A percentile compares a stretch with the other conserved stretches of the same genome.
These are phyloP conservation scores for Neospora caninum DNA, from an alignment of 169 alveolate genomes.

Conservation along the genomic window DNA sequence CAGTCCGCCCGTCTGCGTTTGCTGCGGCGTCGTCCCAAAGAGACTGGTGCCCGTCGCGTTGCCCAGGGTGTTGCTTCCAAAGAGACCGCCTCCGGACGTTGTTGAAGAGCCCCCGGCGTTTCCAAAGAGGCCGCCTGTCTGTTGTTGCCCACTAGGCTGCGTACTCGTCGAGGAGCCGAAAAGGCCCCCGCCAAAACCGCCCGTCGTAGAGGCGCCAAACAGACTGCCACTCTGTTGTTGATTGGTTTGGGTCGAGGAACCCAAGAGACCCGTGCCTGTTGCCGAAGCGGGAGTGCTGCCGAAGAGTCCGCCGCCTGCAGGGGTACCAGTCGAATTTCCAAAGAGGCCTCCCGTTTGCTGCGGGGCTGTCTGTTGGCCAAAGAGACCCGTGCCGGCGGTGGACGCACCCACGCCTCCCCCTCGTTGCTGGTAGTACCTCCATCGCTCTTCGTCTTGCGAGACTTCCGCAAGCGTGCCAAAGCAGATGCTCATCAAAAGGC, in stretches of 20 bases:
- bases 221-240: not conserved
- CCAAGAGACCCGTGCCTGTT: not conserved
- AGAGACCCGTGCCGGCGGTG: not conserved
- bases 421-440: constrained; percentile 56
- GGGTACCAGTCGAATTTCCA: not conserved
- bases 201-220: constrained; percentile 1
- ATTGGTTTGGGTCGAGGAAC: not conserved
- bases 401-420: not conserved
- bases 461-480: constrained; percentile 25
- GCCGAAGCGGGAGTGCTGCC: not conserved
- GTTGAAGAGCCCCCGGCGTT: not conserved
- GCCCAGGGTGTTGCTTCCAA: not conserved
- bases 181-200: constrained; percentile 11
- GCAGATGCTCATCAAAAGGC: constrained; percentile 52
- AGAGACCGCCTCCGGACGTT: not conserved
- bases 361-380: constrained; percentile 24
- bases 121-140: constrained; percentile 61
- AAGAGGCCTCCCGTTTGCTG: constrained; percentile 35
- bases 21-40: constrained; percentile 43
- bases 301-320: not conserved
- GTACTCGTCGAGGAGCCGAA: not conserved
- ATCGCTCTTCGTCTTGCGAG: constrained; percentile 47
- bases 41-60: not conserved
- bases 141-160: constrained; percentile 7
- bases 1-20: constrained; percentile 24